These are phyloP conservation scores for Syzygium oleosum DNA, from an alignment of 345 rosid genomes.

Conservation along the genomic window DNA sequence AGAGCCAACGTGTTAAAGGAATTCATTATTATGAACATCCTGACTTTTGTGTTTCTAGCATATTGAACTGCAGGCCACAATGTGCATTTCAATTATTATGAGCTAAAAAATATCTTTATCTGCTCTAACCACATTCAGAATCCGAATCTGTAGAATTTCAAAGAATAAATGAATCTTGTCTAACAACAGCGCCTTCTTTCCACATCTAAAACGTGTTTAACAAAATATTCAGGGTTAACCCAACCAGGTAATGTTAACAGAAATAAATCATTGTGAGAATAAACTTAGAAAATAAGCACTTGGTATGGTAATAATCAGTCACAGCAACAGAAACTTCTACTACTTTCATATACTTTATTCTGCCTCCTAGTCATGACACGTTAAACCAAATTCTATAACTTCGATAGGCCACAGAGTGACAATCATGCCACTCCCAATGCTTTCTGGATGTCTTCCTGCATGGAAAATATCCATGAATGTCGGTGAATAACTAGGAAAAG, in stretches of 20 bases:
- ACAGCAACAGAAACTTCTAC: not conserved
- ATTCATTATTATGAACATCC: not conserved
- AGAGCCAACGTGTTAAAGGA: not conserved
- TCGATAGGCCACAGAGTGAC: not conserved
- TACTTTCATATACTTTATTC: not conserved
- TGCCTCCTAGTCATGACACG: not conserved
- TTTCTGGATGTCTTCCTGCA: conserved; percentile 60
- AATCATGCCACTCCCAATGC: conserved; percentile 31
- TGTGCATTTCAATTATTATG: not conserved
- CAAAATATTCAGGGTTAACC: not conserved
- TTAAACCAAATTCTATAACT: not conserved
- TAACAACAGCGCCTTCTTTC: not conserved
- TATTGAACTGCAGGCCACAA: not conserved
- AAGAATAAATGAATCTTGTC: not conserved
- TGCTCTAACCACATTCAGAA: not conserved
- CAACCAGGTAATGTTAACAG: not conserved
- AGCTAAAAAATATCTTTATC: not conserved
- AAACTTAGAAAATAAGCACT: not conserved
- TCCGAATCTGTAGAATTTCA: not conserved
- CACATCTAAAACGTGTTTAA: not conserved
- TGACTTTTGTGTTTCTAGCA: not conserved
- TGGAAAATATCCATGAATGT: not conserved
- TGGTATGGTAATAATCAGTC: not conserved
- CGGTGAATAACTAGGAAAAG: not conserved
- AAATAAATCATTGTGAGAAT: not conserved